phyloP scores from a whole-genome alignment of 1,284 basidiomycete genomes.

The Malassezia psittaci region DNA sequence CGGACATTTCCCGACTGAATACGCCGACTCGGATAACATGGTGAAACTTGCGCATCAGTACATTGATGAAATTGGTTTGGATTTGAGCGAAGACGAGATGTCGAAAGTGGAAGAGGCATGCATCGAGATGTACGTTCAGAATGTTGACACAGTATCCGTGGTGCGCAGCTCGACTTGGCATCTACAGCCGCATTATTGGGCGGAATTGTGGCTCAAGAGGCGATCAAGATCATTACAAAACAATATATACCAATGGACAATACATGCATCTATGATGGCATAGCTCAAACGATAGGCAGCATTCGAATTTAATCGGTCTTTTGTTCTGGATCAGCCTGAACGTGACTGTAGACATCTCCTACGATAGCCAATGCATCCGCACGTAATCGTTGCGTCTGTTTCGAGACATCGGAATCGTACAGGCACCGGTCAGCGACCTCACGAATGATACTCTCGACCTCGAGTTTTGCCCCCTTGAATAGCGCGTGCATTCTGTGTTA shows the following conservation, averaged over 20 bases:
- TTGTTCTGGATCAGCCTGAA: constrained; percentile 6
- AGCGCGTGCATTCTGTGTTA: constrained; percentile 32
- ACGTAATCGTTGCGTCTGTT: constrained; percentile 40
- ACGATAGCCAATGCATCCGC: constrained; percentile 35
- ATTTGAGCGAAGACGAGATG: neutral
- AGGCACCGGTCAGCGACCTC: constrained; percentile 86
- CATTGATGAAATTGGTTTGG: neutral
- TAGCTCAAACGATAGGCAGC: constrained; percentile 52
- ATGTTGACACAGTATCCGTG: constrained; percentile 50
- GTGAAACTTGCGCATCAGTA: neutral
- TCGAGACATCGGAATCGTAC: constrained; percentile 48
- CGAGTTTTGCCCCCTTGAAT: constrained; percentile 70
- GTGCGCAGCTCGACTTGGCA: constrained; percentile 68
- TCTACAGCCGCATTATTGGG: constrained; percentile 87
- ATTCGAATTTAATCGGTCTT: constrained; percentile 22
- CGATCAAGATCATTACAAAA: constrained; percentile 90
- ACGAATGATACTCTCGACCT: constrained; percentile 82
- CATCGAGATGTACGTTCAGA: constrained; percentile 1
- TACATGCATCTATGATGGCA: constrained; percentile 73
- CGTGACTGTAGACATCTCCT: constrained; percentile 16
- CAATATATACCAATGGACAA: constrained; percentile 89
- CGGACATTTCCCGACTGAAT: constrained; percentile 50
- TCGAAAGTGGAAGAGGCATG: constrained; percentile 1
- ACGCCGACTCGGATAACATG: neutral
- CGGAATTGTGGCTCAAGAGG: constrained; percentile 89